A percentile compares a stretch with the other conserved stretches of the same genome.
phyloP scores from a whole-genome alignment of 2,329 filamentous ascomycete species.

The Lizonia empirigonia region DNA sequence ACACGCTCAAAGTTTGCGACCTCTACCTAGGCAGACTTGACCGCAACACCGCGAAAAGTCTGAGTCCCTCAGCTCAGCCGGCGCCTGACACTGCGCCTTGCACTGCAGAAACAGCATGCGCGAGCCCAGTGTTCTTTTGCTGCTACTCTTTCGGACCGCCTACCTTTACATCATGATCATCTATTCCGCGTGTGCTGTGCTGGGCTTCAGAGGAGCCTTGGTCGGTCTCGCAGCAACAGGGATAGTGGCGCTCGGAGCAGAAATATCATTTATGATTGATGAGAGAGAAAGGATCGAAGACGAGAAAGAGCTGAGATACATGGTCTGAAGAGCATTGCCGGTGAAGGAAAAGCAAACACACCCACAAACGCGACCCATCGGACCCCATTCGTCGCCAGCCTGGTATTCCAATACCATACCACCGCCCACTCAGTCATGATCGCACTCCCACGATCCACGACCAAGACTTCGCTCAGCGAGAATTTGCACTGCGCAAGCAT shows the following conservation, averaged over 20 bases:
- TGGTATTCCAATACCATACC: no score
- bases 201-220: conserved; percentile 1
- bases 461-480: no score
- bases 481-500: background rate
- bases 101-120: background rate
- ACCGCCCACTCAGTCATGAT: background rate
- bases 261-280: background rate
- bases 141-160: conserved; percentile 10
- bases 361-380: background rate
- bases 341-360: background rate
- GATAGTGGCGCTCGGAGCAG: conserved; percentile 2
- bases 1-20: no score
- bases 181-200: conserved; percentile 3
- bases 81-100: no score
- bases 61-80: no score
- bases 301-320: conserved; percentile 5
- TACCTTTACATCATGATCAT: conserved; percentile 11
- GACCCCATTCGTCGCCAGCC: background rate
- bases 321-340: background rate
- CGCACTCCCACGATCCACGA: background rate
- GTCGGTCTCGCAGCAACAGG: conserved; percentile 4
- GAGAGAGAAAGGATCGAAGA: background rate
- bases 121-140: background rate
- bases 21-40: no score
- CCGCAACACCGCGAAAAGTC: no score